Base-by-base conservation (phyloP, 768 basidiomycete species). In the Hygrocybe coccinea region DNA sequence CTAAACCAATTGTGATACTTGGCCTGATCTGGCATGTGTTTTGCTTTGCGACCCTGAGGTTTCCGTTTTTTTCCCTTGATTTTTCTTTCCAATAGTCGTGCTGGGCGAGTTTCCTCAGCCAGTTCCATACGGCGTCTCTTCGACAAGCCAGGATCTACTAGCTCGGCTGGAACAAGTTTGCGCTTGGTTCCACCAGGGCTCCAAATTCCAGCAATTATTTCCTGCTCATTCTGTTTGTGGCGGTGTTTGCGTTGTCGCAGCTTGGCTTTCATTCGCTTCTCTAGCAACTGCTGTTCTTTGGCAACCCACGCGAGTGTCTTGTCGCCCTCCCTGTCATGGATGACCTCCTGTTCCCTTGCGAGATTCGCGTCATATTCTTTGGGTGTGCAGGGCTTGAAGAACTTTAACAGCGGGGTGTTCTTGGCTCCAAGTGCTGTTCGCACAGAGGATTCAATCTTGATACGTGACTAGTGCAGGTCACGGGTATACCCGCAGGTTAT, bases 151-250 rank as follows among this genome's bases (percentile, higher is more conserved):
- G 14, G 7, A 21, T 48, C 21, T 22, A 22, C 21, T 43, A 43
- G 10, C 41, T 43, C 41, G 10, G 41, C 41, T n/a, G 21, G n/a
- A 43, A 43, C 21, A 22, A 62, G 59, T 43, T 55, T 59, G 22
- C 53, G 39, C 37, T 58, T 60, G 15, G 39, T 57, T n/a, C 61
- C 59, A 8, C 54, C 39, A 37, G 61, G 59, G 25, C 35, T 47
- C 8, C 56, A 53, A 5, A 55, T 29, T 11, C 56, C 29, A 29
- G 29, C 29, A 29, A 29, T 29, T 29, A 29, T 29, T 29, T 29
- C 29, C 29, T 29, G 29, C 54, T 1, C 1, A 22, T 21, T 41
- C 25, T 10, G 58, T 59, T 37, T 62, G 53, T 35, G 52, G 15
- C 19, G 53, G 43, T 39, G 54, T 59, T 22, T 50, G 14, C 14